Conservation (phyloP, 2,329 filamentous ascomycete species). For the Paecilomyces formosus region DNA sequence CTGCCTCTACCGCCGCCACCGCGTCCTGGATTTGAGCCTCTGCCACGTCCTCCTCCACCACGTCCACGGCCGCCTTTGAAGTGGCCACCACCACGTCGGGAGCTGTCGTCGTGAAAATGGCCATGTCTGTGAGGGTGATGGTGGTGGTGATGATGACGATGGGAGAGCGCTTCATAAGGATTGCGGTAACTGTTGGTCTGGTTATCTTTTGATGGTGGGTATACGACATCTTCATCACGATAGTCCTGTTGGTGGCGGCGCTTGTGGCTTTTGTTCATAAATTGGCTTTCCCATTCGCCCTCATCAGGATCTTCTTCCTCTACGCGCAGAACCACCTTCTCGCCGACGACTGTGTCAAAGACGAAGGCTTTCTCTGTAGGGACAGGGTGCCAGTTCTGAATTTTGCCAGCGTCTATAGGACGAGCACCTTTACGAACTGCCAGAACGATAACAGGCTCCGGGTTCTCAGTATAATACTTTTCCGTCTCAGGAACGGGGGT, state of each 20-base stretch:
- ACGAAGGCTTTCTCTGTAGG: slow-evolving; percentile 61
- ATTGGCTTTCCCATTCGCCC: slow-evolving; percentile 56
- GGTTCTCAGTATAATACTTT: slow-evolving; percentile 70
- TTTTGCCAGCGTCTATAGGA: slow-evolving; percentile 72
- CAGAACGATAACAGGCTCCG: slow-evolving; percentile 71
- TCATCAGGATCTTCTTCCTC: slow-evolving; percentile 62
- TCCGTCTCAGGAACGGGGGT: slow-evolving; percentile 62
- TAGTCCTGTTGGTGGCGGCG: slow-evolving; percentile 50
- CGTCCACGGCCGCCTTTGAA: slow-evolving; percentile 26
- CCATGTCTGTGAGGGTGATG: slow-evolving; percentile 20
- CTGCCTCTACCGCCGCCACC: slow-evolving; percentile 37
- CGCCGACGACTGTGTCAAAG: slow-evolving; percentile 77
- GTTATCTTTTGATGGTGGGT: slow-evolving; percentile 24
- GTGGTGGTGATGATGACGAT: slow-evolving; percentile 11
- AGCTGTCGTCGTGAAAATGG: slow-evolving; percentile 37
- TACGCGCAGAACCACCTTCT: slow-evolving; percentile 76
- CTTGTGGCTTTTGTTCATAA: slow-evolving; percentile 54
- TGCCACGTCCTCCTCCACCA: slow-evolving; percentile 32
- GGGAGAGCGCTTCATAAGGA: slow-evolving; percentile 12
- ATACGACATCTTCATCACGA: slow-evolving; percentile 44
- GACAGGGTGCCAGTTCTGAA: slow-evolving; percentile 76
- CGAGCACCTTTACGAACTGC: slow-evolving; percentile 68
- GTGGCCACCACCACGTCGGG: slow-evolving; percentile 23
- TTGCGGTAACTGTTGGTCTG: slow-evolving; percentile 17
- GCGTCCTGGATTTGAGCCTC: slow-evolving; percentile 28